These are phyloP conservation scores for Wallacemonas sp. DNA, from an alignment of 208 protist genomes.

Conservation along the genomic window DNA sequence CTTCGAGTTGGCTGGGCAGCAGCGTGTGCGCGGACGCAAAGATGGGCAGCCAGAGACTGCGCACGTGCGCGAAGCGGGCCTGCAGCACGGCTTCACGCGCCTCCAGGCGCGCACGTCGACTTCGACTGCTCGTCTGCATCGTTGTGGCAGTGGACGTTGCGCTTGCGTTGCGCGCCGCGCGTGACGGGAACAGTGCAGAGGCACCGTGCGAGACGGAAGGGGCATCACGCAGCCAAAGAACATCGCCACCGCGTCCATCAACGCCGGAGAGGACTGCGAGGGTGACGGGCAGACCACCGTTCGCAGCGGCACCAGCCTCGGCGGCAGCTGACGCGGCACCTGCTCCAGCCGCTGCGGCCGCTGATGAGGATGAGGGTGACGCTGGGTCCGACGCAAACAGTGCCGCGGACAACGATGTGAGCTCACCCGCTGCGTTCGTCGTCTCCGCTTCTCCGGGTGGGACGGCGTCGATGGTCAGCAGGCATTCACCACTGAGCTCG, in stretches of 20 bases:
- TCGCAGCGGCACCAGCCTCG: not conserved
- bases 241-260: constrained; percentile 2
- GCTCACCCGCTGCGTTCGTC: too few species aligned
- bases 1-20: not conserved
- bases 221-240: constrained; percentile 1
- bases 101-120: not conserved
- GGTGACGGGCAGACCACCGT: constrained; percentile 10
- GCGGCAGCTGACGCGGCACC: not conserved
- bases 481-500: constrained; percentile 61
- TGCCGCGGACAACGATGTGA: too few species aligned
- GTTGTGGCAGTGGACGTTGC: not conserved
- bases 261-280: constrained; percentile 1
- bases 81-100: constrained; percentile 4
- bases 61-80: not conserved
- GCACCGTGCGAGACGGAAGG: not conserved
- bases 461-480: constrained; percentile 42
- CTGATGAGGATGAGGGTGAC: too few species aligned
- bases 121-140: constrained; percentile 14
- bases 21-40: not conserved
- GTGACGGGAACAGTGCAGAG: constrained; percentile 3
- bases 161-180: not conserved
- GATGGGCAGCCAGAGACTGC: not conserved
- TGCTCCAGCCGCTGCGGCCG: not conserved
- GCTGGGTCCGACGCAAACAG: too few species aligned
- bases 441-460: too few species aligned